Conservation (phyloP, 2,329 filamentous ascomycete species). For the Hypoxylon sp. region DNA sequence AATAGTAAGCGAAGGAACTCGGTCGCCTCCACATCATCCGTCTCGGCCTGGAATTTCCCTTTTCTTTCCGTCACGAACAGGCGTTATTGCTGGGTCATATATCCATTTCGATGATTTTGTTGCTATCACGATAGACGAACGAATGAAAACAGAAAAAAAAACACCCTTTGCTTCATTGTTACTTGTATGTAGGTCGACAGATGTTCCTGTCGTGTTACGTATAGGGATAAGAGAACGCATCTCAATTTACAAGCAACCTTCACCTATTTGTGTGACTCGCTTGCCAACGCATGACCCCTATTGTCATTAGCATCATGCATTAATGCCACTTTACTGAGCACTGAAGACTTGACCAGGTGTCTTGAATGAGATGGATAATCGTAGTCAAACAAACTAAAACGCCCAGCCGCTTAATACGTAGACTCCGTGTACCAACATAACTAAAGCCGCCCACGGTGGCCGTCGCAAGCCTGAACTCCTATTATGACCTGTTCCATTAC, state of each 20-base stretch:
- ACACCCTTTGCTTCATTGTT: constrained; percentile 13
- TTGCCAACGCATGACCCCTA: neutral
- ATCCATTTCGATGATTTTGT: constrained; percentile 42
- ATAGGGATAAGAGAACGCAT: constrained; percentile 5
- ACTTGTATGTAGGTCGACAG: constrained; percentile 22
- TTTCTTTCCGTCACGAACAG: constrained; percentile 35
- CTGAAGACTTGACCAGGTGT: neutral
- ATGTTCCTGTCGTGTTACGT: constrained; percentile 12
- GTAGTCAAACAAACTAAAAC: neutral
- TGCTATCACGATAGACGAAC: constrained; percentile 37
- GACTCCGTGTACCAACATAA: neutral
- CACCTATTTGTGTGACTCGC: neutral
- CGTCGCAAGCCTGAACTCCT: constrained; percentile 5
- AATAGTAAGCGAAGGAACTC: constrained; percentile 13
- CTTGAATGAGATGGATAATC: neutral
- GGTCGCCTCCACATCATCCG: constrained; percentile 9
- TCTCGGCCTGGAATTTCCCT: constrained; percentile 29
- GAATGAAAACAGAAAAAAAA: constrained; percentile 39
- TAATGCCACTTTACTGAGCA: neutral
- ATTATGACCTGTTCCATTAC: neutral
- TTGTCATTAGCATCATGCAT: neutral
- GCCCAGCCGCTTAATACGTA: neutral
- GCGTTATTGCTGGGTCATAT: constrained; percentile 43
- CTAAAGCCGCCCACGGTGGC: constrained; percentile 1
- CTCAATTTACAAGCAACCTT: constrained; percentile 3